Evolutionary conservation across 23 red algal genomes (phyloP), one percentile per base, ranked within the genome.

Genomic region (Gracilaria vermiculophylla): DNA sequence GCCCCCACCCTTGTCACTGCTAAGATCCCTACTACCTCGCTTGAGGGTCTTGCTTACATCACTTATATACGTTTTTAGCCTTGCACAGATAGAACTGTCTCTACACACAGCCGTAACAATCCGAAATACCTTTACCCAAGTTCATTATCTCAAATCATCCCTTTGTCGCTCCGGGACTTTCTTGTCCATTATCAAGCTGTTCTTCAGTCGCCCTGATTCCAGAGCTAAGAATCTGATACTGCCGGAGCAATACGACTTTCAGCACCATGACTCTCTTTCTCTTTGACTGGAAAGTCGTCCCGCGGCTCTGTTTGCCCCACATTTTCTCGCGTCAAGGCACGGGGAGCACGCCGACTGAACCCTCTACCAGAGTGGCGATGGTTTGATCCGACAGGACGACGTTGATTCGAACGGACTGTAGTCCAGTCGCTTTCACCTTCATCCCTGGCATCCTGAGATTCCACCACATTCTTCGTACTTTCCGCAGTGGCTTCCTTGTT

Each of bases 341-440:
- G 67, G 15, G 67, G 42, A 12, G 37, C 67, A 28, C 40, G 32
- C 25, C 37, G 36, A 47, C 17, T 47, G 24, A 73, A 73, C 2
- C 42, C 42, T 19, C 40, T 44, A 5, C 67, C 40, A 4, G 67
- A 73, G 47, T 73, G 36, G 32, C 84, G 84, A 76, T 70, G 84
- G 62, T 76, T 78, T 20, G 53, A 39, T 28, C 48, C 42, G 2
- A 51, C 53, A 17, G 69, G 5, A 20, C 50, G 66, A 24, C 84
- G 69, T 62, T 62, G 62, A 44, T 54, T 39, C 3, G 84, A 49
- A 55, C 72, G 49, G 25, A 88, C 84, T 39, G 67, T 88, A 9
- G 84, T 88, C 84, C 84, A 91, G 19, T 91, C 80, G 32, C 61
- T 66, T 35, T 91, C 87, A 66, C 42, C 73, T 1, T 80, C 73